phyloP scores from a whole-genome alignment of 768 basidiomycete species.

The Rubroboletus pulcherrimus region DNA sequence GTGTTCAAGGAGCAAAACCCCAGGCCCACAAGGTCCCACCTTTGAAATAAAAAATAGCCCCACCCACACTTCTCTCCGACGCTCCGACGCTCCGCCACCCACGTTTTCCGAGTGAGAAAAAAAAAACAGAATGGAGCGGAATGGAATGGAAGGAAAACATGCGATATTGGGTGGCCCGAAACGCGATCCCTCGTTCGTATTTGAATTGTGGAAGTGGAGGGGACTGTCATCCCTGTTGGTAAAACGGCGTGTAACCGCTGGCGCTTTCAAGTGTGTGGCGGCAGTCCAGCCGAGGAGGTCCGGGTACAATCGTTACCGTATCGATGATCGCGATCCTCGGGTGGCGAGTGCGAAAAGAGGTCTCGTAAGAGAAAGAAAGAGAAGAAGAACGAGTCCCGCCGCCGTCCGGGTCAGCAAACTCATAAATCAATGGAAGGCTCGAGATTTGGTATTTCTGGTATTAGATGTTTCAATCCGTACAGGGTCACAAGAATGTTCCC shows the following conservation, averaged over 20 bases:
- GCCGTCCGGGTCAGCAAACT: slow-evolving; percentile 8
- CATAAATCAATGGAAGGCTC: slow-evolving; percentile 6
- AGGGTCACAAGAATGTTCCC: slow-evolving; percentile 18
- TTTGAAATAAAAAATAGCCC: too few species aligned
- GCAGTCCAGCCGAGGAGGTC: slow-evolving; percentile 6
- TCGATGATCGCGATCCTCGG: slow-evolving; percentile 7
- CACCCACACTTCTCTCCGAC: slow-evolving; percentile 9
- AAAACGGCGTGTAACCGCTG: neutral
- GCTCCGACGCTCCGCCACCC: slow-evolving; percentile 10
- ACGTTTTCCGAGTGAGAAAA: neutral
- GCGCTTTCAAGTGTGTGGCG: neutral
- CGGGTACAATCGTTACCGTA: neutral
- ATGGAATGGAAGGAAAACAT: neutral
- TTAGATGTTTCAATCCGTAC: slow-evolving; percentile 23
- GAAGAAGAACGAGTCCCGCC: neutral
- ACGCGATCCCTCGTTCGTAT: neutral
- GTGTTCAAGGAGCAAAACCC: too few species aligned
- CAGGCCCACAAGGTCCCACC: too few species aligned
- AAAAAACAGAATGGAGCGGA: neutral
- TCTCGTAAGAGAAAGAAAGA: slow-evolving; percentile 4
- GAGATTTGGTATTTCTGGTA: slow-evolving; percentile 11
- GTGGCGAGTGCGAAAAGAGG: neutral
- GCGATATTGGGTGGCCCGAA: neutral
- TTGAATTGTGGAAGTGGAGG: neutral
- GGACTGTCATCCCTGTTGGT: neutral